Conservation (phyloP, 2,329 filamentous ascomycete species). For the Ceratocystis eucalypticola region DNA sequence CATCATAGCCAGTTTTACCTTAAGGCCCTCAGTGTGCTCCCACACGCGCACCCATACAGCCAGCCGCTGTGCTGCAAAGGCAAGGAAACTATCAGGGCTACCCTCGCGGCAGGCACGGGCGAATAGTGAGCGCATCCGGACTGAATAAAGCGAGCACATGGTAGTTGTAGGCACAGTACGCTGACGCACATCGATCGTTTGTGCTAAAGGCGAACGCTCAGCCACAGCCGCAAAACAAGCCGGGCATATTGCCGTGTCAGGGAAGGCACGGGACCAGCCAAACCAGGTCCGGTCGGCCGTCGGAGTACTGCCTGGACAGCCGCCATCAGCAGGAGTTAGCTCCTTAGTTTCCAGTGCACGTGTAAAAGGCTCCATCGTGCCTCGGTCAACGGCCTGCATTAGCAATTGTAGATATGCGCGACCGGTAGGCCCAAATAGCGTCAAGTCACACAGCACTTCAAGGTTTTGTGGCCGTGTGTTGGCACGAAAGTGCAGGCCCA, state of each 20-base stretch:
- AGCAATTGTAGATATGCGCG: constrained; percentile 23
- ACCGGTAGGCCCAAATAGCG: constrained; percentile 23
- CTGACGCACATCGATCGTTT: constrained; percentile 23
- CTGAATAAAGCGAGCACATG: constrained; percentile 29
- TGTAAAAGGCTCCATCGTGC: constrained; percentile 26
- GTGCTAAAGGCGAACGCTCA: constrained; percentile 23
- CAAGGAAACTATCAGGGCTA: constrained; percentile 23
- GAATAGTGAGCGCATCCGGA: constrained; percentile 29
- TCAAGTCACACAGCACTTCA: constrained; percentile 26
- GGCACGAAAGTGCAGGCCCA: constrained; percentile 25
- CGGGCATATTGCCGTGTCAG: constrained; percentile 23
- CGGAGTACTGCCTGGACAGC: background rate
- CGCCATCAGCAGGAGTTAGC: background rate
- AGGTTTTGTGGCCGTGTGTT: constrained; percentile 19
- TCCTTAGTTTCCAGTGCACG: constrained; percentile 17
- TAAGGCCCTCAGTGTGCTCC: constrained; percentile 25
- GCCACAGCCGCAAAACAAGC: constrained; percentile 27
- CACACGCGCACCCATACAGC: constrained; percentile 25
- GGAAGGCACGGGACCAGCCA: constrained; percentile 26
- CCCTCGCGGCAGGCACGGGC: constrained; percentile 24
- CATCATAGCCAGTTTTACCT: constrained; percentile 25
- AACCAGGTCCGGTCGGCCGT: constrained; percentile 25
- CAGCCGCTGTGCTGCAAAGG: constrained; percentile 23
- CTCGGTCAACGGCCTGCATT: constrained; percentile 25
- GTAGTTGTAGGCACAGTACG: constrained; percentile 22